Conservation (phyloP, 352 stramenopile species). For the Blastocystis sp. region DNA sequence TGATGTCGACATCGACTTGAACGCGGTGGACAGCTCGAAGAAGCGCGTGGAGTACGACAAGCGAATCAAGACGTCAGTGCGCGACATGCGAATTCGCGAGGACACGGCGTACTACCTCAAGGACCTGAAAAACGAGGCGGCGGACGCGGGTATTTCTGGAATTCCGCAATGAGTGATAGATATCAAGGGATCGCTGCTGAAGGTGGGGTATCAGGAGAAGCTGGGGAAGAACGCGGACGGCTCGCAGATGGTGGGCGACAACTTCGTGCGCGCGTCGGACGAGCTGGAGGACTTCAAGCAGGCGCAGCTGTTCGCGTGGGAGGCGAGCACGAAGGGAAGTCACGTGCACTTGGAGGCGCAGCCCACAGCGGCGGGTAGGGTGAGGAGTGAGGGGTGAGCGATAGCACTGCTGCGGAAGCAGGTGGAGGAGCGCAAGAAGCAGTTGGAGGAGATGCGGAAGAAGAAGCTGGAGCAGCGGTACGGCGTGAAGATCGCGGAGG, state of each 20-base stretch:
- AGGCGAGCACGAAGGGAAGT: constrained; percentile 76
- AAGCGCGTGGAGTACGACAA: constrained; percentile 70
- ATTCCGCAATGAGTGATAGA: not conserved
- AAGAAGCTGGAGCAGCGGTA: constrained; percentile 89
- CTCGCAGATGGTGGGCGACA: constrained; percentile 18
- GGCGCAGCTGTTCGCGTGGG: constrained; percentile 83
- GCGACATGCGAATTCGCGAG: constrained; percentile 91
- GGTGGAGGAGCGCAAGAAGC: constrained; percentile 80
- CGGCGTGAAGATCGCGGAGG: constrained; percentile 88
- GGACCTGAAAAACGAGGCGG: constrained; percentile 95
- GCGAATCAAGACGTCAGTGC: constrained; percentile 68
- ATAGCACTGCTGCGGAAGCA: constrained; percentile 93
- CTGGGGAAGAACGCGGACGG: constrained; percentile 47
- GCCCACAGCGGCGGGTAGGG: constrained; percentile 79
- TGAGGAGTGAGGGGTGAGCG: constrained; percentile 75
- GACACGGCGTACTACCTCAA: constrained; percentile 98
- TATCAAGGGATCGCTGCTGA: not conserved
- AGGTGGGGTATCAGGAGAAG: not conserved
- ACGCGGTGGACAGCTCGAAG: constrained; percentile 75
- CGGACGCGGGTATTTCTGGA: constrained; percentile 88
- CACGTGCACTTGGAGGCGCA: constrained; percentile 93
- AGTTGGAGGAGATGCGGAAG: constrained; percentile 80
- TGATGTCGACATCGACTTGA: constrained; percentile 85
- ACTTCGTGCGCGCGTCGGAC: constrained; percentile 81
- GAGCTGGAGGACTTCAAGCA: constrained; percentile 89